Conservation (phyloP, 23 red algal species). For the Chondrus crispus region DNA sequence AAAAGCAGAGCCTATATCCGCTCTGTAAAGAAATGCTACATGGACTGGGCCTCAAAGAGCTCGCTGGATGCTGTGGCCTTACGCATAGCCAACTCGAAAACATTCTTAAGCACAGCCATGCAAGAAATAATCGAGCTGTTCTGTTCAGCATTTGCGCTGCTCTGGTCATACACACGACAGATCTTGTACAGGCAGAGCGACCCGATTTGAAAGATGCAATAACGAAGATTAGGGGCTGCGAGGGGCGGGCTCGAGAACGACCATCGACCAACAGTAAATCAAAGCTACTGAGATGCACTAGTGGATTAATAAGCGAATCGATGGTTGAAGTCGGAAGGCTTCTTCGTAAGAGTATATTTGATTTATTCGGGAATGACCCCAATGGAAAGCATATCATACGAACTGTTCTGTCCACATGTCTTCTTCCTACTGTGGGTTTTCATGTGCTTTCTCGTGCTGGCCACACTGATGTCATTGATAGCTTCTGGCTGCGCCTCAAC, state of each 20-base stretch:
- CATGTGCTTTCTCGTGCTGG: constrained; percentile 1
- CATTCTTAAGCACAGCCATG: neutral
- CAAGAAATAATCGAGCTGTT: neutral
- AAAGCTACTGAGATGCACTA: too few species aligned
- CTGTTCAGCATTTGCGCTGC: neutral
- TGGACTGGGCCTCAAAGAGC: neutral
- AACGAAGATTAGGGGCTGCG: neutral
- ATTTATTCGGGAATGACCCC: neutral
- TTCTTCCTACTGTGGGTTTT: constrained; percentile 8
- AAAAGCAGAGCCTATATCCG: neutral
- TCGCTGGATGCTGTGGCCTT: neutral
- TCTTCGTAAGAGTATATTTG: neutral
- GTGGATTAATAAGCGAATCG: neutral
- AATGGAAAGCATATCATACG: constrained; percentile 4
- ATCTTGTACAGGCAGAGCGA: neutral
- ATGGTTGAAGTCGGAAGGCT: neutral
- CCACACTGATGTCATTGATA: neutral
- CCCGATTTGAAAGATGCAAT: neutral
- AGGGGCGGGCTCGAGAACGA: too few species aligned
- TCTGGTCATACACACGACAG: neutral
- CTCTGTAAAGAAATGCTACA: neutral
- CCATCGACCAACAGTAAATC: too few species aligned
- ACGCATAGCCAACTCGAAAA: neutral
- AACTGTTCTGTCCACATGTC: neutral
- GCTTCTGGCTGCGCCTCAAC: constrained; percentile 8